Base-by-base conservation (phyloP, 78 protist genomes). In the Emiliania huxleyi region DNA sequence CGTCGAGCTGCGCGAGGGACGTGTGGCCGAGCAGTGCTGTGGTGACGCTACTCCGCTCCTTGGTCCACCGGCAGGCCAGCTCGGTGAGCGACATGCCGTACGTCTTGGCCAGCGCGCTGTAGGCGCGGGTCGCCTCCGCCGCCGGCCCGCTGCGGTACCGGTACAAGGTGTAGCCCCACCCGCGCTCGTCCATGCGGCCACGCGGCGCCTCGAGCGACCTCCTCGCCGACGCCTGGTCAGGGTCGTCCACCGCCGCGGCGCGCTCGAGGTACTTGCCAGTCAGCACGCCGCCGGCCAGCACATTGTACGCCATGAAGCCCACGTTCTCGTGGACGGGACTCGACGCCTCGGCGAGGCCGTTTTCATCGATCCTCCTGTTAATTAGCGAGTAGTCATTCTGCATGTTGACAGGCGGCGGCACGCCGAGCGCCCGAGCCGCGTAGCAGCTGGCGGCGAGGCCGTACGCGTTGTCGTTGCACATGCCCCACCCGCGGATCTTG, bases 131-230 rank as follows among this genome's bases (percentile, higher is more conserved):
- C 55, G 93, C 93, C 87, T 19, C 90, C 21, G 1, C 21, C 69
- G 93, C 93, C 18, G 93, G 56, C 38, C 35, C 93, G n/a, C 88
- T 33, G 40, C 93, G 93, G 37, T 91, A 91, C 35, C 93, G 87
- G 85, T 91, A 91, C 23, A 91, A 69, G 0, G 93, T 91, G 35
- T 71, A 43, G 33, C 93, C 93, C 93, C 93, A 91, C 38, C 88
- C 52, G 26, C 11, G 0, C 33, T 71, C 88, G 87, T 91, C 93
- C 87, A 69, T 69, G 1, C 93, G 84, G 38, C 93, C 93, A 0
- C 93, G 87, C 0, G 93, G 93, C 38, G 3, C 26, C 29, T 1
- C 69, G 29, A 45, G 15, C 15, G 21, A 43, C 26, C 42, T 0
- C 29, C 0, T 11, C 49, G 93, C 93, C 21, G 23, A 12, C 45